Evolutionary conservation across 345 rosid genomes (phyloP).

Genomic region (Noccaea caerulescens): DNA sequence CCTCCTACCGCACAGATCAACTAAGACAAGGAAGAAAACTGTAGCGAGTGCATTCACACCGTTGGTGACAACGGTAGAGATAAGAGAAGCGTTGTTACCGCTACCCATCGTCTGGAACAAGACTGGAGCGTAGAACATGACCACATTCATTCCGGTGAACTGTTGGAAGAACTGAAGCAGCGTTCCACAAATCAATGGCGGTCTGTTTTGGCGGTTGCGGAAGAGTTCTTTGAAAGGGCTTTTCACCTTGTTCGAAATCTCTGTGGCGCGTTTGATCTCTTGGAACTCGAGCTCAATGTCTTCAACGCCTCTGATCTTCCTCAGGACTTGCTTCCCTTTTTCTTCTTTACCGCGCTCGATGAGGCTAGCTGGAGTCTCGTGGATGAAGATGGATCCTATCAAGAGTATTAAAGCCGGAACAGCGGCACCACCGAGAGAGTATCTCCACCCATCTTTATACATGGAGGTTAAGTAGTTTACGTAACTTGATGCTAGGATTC

Average conservation of each 20-base stretch:
- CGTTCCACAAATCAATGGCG: conserved; percentile 58
- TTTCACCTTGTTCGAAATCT: conserved; percentile 48
- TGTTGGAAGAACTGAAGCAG: conserved; percentile 67
- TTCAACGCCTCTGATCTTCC: conserved; percentile 63
- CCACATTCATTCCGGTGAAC: conserved; percentile 62
- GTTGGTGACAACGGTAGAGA: conserved; percentile 41
- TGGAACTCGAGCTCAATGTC: conserved; percentile 51
- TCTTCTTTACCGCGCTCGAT: conserved; percentile 59
- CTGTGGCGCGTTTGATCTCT: conserved; percentile 55
- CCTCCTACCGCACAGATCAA: conserved; percentile 35
- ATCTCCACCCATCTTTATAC: conserved; percentile 61
- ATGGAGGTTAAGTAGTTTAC: conserved; percentile 54
- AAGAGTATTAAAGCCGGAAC: conserved; percentile 62
- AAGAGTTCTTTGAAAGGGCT: conserved; percentile 52
- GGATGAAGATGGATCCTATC: conserved; percentile 59
- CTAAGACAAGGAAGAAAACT: background rate
- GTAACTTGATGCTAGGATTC: conserved; percentile 60
- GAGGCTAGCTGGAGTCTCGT: conserved; percentile 73
- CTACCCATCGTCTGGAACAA: conserved; percentile 48
- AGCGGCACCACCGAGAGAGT: conserved; percentile 68
- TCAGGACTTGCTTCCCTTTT: conserved; percentile 44
- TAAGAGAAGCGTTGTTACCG: conserved; percentile 31
- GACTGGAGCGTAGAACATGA: conserved; percentile 49
- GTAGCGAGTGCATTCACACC: conserved; percentile 40
- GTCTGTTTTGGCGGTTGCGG: conserved; percentile 42